Evolutionary conservation across 78 protist genomes (phyloP), one percentile per base, ranked within the genome.

Genomic region (Dictyostelium capitatum): DNA sequence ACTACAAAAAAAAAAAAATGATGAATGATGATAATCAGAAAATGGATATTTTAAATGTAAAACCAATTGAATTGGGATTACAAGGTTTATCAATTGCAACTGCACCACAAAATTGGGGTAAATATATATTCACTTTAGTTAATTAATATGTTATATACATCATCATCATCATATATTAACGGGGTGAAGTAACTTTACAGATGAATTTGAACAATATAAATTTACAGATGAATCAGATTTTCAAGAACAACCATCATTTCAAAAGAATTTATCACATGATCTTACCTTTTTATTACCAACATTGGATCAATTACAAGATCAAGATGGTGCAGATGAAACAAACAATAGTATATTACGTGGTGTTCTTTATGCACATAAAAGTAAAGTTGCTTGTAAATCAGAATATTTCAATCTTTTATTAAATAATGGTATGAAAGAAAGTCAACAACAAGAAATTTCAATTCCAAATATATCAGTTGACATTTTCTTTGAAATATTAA

Each of bases 361-460:
- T 20, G 64, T 54, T 43, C 77, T 87, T 1, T 87, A 77, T 51
- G 93, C 93, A 65, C 93, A 87, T n/a, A 74, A 77, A 87, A 15
- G 19, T 20, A 87, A 32, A 14, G 51, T 87, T 47, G 47, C 80
- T 51, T 10, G 6, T 3, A 47, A 48, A 47, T 87, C 93, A 12
- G 84, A 87, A 12, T 87, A 77, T 56, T 87, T 87, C 78, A 78
- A 67, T 59, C 43, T 77, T 12, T 25, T 87, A 19, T 32, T 87
- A 8, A 87, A 83, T 79, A 87, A 87, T 50, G 93, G 93, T 11
- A 87, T 87, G 93, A 74, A 78, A 77, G 93, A 87, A 67, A 23
- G 78, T 12, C 25, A 72, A 32, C 93, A 87, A 77, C 93, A 87
- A 77, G 93, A 87, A 25, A 87, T 87, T 15, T 20, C 64, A 28